Percentiles rank a stretch among this genome's conserved stretches.
These are phyloP conservation scores for Waltiozyma sp. DNA, from an alignment of 1,139 yeast genomes.

Conservation along the genomic window DNA sequence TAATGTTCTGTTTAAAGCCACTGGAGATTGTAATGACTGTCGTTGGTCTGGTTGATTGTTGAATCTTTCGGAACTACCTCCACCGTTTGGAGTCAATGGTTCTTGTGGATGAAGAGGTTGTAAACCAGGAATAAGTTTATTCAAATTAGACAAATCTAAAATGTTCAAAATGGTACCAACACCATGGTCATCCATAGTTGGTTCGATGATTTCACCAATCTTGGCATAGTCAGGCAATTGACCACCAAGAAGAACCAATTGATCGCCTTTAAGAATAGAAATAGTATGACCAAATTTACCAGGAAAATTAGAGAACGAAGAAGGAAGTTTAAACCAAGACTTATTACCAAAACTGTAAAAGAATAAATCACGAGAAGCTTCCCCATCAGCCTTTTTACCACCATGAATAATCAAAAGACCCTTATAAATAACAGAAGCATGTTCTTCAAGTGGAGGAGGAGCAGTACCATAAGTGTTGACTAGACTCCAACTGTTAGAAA, in stretches of 20 bases:
- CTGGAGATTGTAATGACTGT: neutral
- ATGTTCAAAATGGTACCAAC: constrained; percentile 53
- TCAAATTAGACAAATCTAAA: constrained; percentile 36
- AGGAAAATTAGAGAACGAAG: constrained; percentile 46
- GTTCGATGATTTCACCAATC: constrained; percentile 34
- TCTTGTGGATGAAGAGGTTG: constrained; percentile 16
- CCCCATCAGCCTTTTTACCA: constrained; percentile 75
- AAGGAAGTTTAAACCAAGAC: constrained; percentile 61
- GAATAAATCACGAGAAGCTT: constrained; percentile 54
- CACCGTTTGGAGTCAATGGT: constrained; percentile 11
- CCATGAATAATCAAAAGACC: constrained; percentile 82
- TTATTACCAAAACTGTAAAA: constrained; percentile 68
- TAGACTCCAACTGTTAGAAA: constrained; percentile 48
- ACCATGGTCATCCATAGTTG: constrained; percentile 37
- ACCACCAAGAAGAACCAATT: constrained; percentile 84
- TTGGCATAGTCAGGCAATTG: constrained; percentile 54
- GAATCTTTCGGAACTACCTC: constrained; percentile 10
- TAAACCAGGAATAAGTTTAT: constrained; percentile 25
- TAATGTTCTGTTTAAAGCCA: neutral
- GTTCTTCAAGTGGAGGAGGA: constrained; percentile 90
- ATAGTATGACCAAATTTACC: constrained; percentile 93
- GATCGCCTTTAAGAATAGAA: constrained; percentile 59
- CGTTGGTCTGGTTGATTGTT: constrained; percentile 2
- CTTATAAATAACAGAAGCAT: constrained; percentile 70
- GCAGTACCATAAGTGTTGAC: constrained; percentile 35